Conservation (phyloP, 345 rosid species). For the Garcia nutans region DNA sequence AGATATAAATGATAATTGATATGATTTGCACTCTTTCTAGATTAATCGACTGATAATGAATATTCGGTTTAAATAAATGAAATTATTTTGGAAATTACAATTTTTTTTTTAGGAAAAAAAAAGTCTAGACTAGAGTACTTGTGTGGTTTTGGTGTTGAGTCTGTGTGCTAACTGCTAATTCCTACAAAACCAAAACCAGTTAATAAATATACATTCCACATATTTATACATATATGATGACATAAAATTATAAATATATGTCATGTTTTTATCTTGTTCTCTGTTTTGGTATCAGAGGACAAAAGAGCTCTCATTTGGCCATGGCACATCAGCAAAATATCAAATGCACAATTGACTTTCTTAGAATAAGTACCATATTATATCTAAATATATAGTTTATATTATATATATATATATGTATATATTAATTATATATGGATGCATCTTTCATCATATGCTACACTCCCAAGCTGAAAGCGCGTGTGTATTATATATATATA, state of each 20-base stretch:
- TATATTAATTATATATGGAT: not conserved
- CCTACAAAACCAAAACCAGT: not conserved
- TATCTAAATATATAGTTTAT: too few relatives aligned
- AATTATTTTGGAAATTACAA: too few relatives aligned
- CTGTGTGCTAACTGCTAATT: conserved; percentile 1
- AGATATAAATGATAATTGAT: not conserved
- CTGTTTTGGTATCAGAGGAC: not conserved
- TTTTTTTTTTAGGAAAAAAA: too few relatives aligned
- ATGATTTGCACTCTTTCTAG: not conserved
- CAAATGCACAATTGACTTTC: conserved; percentile 1
- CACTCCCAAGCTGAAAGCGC: not conserved
- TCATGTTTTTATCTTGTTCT: not conserved
- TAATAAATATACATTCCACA: not conserved
- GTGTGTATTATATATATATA: too few relatives aligned
- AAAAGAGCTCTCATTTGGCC: not conserved
- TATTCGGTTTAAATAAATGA: too few relatives aligned
- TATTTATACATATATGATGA: too few relatives aligned
- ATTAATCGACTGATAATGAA: not conserved
- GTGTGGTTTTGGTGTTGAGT: not conserved
- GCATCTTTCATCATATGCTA: not conserved
- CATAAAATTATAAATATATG: not conserved
- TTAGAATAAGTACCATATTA: not conserved
- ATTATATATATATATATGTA: not conserved
- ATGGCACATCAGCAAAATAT: not conserved
- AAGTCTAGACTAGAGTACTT: too few relatives aligned